These are phyloP conservation scores for Lactarius sp. DNA, from an alignment of 768 basidiomycete species.

Conservation along the genomic window DNA sequence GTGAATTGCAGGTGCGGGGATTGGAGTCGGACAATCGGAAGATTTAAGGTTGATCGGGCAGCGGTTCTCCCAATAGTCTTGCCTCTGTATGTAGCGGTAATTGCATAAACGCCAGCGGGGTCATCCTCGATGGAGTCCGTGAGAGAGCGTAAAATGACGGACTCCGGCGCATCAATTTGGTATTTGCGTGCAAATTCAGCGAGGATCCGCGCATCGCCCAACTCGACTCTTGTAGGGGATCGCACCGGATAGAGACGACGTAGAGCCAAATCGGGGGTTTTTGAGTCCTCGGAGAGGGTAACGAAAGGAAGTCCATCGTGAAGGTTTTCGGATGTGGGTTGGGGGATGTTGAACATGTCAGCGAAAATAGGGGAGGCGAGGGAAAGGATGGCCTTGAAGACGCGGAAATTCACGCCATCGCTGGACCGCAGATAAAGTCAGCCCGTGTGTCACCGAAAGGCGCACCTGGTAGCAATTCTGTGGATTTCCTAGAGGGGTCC, in stretches of 20 bases:
- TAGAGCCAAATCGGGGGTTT: constrained; percentile 7
- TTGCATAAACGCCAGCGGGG: constrained; percentile 18
- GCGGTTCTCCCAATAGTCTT: background rate
- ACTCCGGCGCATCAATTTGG: background rate
- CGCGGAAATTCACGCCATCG: constrained; percentile 16
- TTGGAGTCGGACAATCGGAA: background rate
- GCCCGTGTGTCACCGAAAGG: background rate
- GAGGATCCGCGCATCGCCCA: constrained; percentile 1
- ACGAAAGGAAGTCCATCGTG: background rate
- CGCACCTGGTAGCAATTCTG: no score
- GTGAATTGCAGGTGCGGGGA: background rate
- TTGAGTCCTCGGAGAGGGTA: constrained; percentile 3
- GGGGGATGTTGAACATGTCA: constrained; percentile 16
- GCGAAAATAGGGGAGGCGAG: constrained; percentile 11
- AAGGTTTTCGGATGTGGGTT: background rate
- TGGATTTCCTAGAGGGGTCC: background rate
- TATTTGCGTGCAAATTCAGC: constrained; percentile 21
- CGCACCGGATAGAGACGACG: constrained; percentile 19
- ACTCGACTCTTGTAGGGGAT: background rate
- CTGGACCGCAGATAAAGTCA: background rate
- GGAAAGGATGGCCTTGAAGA: constrained; percentile 18
- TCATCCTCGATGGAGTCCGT: background rate
- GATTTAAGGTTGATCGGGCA: background rate
- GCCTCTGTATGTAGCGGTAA: constrained; percentile 2
- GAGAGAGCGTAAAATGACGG: background rate